Conservation (phyloP, 495 filamentous ascomycete genomes). For the Aspergillus sclerotiicarbonarius region DNA sequence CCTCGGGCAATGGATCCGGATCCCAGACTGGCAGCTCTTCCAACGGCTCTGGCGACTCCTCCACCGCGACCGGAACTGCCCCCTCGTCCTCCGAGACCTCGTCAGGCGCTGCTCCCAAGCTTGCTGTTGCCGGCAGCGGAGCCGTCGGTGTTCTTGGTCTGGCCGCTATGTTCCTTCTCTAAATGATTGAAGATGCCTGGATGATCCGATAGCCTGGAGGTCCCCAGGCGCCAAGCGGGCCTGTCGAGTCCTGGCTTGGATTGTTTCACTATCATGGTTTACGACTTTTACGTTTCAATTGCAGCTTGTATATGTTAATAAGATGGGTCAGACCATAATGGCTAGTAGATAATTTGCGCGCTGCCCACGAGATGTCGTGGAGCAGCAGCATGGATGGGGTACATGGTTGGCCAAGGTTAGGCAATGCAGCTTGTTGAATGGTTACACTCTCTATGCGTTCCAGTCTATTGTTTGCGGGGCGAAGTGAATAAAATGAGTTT, state of each 20-base stretch:
- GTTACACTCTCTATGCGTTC: too few relatives aligned
- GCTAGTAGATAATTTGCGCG: constrained; percentile 11
- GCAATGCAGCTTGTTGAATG: not conserved
- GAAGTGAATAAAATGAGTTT: too few relatives aligned
- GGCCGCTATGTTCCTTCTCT: constrained; percentile 42
- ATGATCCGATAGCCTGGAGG: not conserved
- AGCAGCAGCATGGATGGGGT: not conserved
- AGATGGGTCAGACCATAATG: constrained; percentile 9
- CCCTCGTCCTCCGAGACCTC: constrained; percentile 16
- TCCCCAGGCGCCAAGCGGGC: too few relatives aligned
- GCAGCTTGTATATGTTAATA: constrained; percentile 17
- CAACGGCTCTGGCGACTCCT: constrained; percentile 18
- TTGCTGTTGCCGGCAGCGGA: constrained; percentile 36
- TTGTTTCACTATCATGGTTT: constrained; percentile 11
- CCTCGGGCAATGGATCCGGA: constrained; percentile 9
- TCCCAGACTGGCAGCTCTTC: constrained; percentile 15
- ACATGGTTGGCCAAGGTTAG: not conserved
- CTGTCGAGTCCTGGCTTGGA: not conserved
- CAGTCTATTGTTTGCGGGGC: too few relatives aligned
- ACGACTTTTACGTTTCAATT: constrained; percentile 15
- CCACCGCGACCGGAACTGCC: constrained; percentile 17
- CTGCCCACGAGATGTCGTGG: not conserved
- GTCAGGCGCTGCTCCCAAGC: constrained; percentile 31
- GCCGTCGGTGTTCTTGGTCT: constrained; percentile 39
- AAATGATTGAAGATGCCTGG: constrained; percentile 16